A percentile compares a stretch with the other conserved stretches of the same genome.
phyloP scores from a whole-genome alignment of 2,329 filamentous ascomycete genomes.

The Verticillium isaacii region DNA sequence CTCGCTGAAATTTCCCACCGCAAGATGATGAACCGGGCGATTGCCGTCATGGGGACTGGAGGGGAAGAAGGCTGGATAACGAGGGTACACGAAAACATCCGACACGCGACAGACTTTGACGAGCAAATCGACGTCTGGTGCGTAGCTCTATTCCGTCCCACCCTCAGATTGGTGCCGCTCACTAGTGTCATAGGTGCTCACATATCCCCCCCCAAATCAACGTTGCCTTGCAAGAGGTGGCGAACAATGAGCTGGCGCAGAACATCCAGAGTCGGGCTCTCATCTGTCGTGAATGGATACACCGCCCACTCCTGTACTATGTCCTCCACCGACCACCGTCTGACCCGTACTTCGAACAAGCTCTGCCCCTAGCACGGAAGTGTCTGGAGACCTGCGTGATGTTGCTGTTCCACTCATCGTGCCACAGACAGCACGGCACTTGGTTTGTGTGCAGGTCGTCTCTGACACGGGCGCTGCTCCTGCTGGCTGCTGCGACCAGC shows the following conservation, averaged over 20 bases:
- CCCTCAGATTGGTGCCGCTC: background rate
- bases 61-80: slow-evolving; percentile 15
- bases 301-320: slow-evolving; percentile 24
- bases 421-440: slow-evolving; percentile 25
- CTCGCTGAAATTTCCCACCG: slow-evolving; percentile 22
- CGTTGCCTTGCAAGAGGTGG: slow-evolving; percentile 5
- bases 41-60: slow-evolving; percentile 1
- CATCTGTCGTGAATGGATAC: slow-evolving; percentile 20
- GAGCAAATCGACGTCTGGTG: slow-evolving; percentile 18
- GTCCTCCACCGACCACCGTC: slow-evolving; percentile 15
- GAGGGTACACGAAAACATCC: slow-evolving; percentile 13
- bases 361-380: slow-evolving; percentile 13
- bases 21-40: slow-evolving; percentile 14
- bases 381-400: slow-evolving; percentile 16
- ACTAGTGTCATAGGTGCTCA: slow-evolving; percentile 8
- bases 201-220: slow-evolving; percentile 13
- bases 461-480: slow-evolving; percentile 17
- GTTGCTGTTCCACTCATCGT: slow-evolving; percentile 11
- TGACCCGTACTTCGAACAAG: slow-evolving; percentile 8
- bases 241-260: slow-evolving; percentile 14
- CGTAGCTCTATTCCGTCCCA: background rate
- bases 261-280: slow-evolving; percentile 16
- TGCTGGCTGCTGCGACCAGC: slow-evolving; percentile 18
- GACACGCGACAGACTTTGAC: slow-evolving; percentile 14
- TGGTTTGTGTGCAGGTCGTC: slow-evolving; percentile 19